Evolutionary conservation across 805 yeast genomes (phyloP), one percentile per base, ranked within the genome.

Genomic region (Candida coquimbonensis): DNA sequence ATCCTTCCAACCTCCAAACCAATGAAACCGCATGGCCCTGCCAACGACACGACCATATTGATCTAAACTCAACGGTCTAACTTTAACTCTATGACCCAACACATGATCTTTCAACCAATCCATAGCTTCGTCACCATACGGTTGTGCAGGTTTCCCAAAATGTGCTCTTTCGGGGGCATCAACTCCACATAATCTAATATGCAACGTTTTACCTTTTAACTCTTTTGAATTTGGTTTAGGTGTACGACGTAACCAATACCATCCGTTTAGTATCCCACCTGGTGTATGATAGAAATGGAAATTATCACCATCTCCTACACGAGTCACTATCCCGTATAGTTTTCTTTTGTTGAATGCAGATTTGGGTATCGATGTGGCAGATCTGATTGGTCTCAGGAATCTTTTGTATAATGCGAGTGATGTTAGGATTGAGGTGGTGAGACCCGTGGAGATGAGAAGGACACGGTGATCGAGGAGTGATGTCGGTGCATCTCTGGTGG

Each of bases 141-240:
- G 91, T 61, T 93, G 99, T 0, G 96, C 84, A 0, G 95, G 89
- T 49, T 85, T 84, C 1, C 99, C 99, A 64, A 87, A 93, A 68
- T 93, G 97, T 1, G 95, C 77, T 38, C 95, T 70, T 60, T 93
- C 99, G 1, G 99, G 99, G 0, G 99, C 99, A 71, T 93, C 99
- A 14, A 91, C 83, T 0, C 97, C 99, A 64, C 93, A 85, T 19
- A 93, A 67, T 40, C 99, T 72, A 5, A 93, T 77, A 63, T 83
- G 81, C 34, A 93, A 68, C 0, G 99, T 93, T 52, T 81, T 71
- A 49, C 77, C 77, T 50, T 79, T 77, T 35, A 56, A 59, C 13
- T 39, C 39, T 40, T 66, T 74, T 55, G 46, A 62, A 55, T 75
- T 74, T 7, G 73, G 64, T 11, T 66, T 63, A 0, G 98, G 98